These are phyloP conservation scores for Phytopythium ostracodes DNA, from an alignment of 352 stramenopile species.

Conservation along the genomic window DNA sequence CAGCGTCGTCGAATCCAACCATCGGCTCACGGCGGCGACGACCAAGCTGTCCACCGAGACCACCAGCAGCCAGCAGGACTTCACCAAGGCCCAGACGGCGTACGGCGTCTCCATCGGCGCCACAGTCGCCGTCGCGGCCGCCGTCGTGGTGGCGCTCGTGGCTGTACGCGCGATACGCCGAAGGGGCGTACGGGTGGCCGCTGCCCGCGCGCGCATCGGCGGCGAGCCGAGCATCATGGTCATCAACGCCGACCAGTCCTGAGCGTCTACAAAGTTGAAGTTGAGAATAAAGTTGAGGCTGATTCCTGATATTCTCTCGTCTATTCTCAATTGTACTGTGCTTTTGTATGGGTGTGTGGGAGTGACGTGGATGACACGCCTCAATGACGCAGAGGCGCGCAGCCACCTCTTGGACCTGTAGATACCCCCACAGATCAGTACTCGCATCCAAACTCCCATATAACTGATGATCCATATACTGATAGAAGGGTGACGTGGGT, in stretches of 20 bases:
- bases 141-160: slow-evolving; percentile 1
- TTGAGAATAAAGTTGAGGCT: background rate
- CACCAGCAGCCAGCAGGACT: background rate
- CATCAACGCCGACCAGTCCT: background rate
- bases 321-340: background rate
- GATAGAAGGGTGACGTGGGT: background rate
- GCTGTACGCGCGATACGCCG: background rate
- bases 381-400: background rate
- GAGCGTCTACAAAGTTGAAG: background rate
- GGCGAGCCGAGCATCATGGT: slow-evolving; percentile 7
- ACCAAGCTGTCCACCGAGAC: background rate
- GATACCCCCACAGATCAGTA: background rate
- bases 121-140: background rate
- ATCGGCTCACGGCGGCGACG: background rate
- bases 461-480: background rate
- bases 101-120: background rate
- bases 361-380: slow-evolving; percentile 1
- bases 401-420: slow-evolving; percentile 1
- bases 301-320: background rate
- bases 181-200: background rate
- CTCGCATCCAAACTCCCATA: background rate
- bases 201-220: background rate
- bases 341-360: background rate
- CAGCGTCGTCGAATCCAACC: background rate
- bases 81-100: background rate